Percentiles rank a stretch among this genome's conserved stretches.
Conservation (phyloP, 805 yeast species). For the Ogataea populi-albae region DNA sequence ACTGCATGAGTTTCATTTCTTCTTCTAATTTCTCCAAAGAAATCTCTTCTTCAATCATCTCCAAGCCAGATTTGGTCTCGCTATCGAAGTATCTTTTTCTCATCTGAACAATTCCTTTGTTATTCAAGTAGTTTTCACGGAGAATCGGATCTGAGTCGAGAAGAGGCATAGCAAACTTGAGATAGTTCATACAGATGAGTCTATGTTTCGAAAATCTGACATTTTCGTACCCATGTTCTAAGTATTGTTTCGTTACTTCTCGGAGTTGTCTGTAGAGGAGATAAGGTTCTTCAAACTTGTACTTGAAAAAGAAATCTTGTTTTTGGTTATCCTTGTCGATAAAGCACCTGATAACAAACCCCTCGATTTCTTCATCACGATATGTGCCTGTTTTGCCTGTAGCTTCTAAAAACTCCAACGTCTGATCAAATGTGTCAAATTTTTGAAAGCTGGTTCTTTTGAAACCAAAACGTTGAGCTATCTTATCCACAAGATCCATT, state of each 20-base stretch:
- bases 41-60: constrained; percentile 46
- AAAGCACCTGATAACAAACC: constrained; percentile 82
- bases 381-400: constrained; percentile 68
- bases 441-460: constrained; percentile 48
- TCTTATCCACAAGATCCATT: constrained; percentile 53
- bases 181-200: constrained; percentile 60
- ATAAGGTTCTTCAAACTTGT: constrained; percentile 93
- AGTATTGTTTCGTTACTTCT: constrained; percentile 69
- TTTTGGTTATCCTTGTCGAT: constrained; percentile 12
- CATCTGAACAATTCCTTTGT: constrained; percentile 71
- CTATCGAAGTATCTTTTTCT: constrained; percentile 61
- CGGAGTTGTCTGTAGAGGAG: constrained; percentile 86
- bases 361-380: constrained; percentile 76
- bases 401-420: constrained; percentile 51
- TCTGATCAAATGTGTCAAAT: constrained; percentile 36
- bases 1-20: constrained; percentile 21
- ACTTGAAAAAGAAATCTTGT: constrained; percentile 77
- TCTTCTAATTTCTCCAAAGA: constrained; percentile 31
- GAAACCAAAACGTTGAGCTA: constrained; percentile 73
- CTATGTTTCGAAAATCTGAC: constrained; percentile 47
- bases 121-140: constrained; percentile 44
- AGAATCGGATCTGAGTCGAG: constrained; percentile 49
- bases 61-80: constrained; percentile 56
- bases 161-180: constrained; percentile 60
- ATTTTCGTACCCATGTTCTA: constrained; percentile 37